These are phyloP conservation scores for Malbranchea zuffiana DNA, from an alignment of 2,329 filamentous ascomycete species.

Conservation along the genomic window DNA sequence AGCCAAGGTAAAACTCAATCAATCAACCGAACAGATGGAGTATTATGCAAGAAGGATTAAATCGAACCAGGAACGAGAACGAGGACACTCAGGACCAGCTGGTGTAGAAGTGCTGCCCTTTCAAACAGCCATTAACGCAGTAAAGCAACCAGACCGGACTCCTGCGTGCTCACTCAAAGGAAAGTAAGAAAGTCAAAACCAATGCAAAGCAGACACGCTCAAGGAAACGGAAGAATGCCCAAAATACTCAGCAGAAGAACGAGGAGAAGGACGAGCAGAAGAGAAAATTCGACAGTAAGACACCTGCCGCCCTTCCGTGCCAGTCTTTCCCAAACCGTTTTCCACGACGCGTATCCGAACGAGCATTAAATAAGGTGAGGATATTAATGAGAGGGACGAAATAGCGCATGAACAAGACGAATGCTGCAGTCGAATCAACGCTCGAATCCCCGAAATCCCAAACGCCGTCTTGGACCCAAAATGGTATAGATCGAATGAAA, in stretches of 20 bases:
- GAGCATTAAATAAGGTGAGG: slow-evolving; percentile 4
- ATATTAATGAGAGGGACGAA: slow-evolving; percentile 5
- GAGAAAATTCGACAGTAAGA: slow-evolving; percentile 24
- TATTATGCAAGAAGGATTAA: slow-evolving; percentile 3
- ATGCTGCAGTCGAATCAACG: slow-evolving; percentile 3
- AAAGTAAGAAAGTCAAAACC: slow-evolving; percentile 7
- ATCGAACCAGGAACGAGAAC: slow-evolving; percentile 15
- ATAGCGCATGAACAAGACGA: slow-evolving; percentile 6
- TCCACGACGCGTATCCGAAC: slow-evolving; percentile 21
- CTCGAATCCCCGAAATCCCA: slow-evolving; percentile 6
- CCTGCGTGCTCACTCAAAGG: slow-evolving; percentile 28
- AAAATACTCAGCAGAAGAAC: slow-evolving; percentile 7
- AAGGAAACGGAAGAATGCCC: slow-evolving; percentile 18
- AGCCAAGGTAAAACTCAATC: background rate
- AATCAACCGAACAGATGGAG: background rate
- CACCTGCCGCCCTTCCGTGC: slow-evolving; percentile 28
- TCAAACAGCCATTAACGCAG: slow-evolving; percentile 28
- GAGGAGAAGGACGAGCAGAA: slow-evolving; percentile 10
- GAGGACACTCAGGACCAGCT: slow-evolving; percentile 38
- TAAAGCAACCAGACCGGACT: slow-evolving; percentile 35
- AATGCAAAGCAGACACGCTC: slow-evolving; percentile 2
- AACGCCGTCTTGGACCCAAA: slow-evolving; percentile 3
- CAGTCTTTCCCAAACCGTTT: slow-evolving; percentile 26
- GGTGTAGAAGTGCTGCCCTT: slow-evolving; percentile 32
- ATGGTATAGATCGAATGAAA: slow-evolving; percentile 6